Evolutionary conservation across 805 yeast genomes (phyloP).

Genomic region (Cyberlindnera euphorbiae): DNA sequence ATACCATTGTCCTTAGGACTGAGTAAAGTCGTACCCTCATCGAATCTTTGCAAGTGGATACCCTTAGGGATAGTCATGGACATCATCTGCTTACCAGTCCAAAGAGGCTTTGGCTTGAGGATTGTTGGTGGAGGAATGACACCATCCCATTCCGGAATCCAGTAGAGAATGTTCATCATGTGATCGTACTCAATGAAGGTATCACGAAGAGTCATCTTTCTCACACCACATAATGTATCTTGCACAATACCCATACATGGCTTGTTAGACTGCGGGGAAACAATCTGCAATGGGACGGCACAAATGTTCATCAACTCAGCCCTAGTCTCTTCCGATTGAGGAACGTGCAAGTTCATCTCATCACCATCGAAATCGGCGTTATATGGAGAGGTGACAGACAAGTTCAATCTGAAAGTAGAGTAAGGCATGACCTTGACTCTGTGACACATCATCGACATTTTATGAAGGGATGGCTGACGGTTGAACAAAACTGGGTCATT

Average conservation of each 20-base stretch:
- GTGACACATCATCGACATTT: constrained; percentile 99
- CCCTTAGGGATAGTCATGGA: constrained; percentile 95
- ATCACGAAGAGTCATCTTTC: constrained; percentile 93
- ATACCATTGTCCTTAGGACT: constrained; percentile 94
- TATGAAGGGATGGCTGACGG: constrained; percentile 98
- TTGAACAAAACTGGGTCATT: constrained; percentile 96
- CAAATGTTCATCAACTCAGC: constrained; percentile 93
- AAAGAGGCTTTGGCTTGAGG: constrained; percentile 87
- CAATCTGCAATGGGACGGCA: constrained; percentile 96
- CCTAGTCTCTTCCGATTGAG: constrained; percentile 96
- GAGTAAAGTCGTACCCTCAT: constrained; percentile 76
- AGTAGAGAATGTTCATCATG: constrained; percentile 92
- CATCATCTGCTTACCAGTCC: constrained; percentile 95
- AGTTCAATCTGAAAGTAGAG: constrained; percentile 92
- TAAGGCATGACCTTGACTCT: constrained; percentile 98
- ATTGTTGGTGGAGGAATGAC: constrained; percentile 94
- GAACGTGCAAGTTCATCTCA: constrained; percentile 99
- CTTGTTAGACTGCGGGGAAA: constrained; percentile 96
- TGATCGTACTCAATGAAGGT: constrained; percentile 84
- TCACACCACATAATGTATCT: constrained; percentile 94
- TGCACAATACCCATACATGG: constrained; percentile 99
- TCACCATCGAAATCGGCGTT: constrained; percentile 99
- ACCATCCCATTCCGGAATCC: constrained; percentile 99
- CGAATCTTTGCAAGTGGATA: constrained; percentile 89
- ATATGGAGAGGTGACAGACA: constrained; percentile 98